Evolutionary conservation across 768 basidiomycete species (phyloP).

Genomic region (Thelephora ganbajun): DNA sequence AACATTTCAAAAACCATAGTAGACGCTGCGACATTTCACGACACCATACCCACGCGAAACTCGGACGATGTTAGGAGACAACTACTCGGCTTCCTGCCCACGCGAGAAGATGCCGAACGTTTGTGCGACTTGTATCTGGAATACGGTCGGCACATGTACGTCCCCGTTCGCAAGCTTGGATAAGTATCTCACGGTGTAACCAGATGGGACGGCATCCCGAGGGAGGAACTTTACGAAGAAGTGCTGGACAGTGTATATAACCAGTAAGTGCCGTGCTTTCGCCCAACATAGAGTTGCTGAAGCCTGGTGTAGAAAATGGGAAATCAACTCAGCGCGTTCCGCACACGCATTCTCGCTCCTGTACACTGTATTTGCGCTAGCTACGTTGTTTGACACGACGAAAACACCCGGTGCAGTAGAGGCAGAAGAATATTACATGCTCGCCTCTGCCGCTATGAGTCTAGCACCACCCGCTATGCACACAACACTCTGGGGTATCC

Average conservation of each 20-base stretch:
- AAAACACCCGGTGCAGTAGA: slow-evolving; percentile 33
- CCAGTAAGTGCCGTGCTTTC: not conserved
- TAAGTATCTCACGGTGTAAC: not conserved
- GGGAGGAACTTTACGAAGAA: slow-evolving; percentile 41
- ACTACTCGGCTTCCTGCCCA: slow-evolving; percentile 36
- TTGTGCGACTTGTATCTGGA: slow-evolving; percentile 56
- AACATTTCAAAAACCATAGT: slow-evolving; percentile 28
- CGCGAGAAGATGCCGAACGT: slow-evolving; percentile 41
- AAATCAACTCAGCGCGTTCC: slow-evolving; percentile 17
- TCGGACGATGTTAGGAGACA: slow-evolving; percentile 23
- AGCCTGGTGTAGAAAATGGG: slow-evolving; percentile 20
- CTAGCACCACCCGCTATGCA: slow-evolving; percentile 31
- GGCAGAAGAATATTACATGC: slow-evolving; percentile 47
- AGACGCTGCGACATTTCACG: slow-evolving; percentile 18
- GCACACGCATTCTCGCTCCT: slow-evolving; percentile 48
- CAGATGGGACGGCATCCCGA: slow-evolving; percentile 42
- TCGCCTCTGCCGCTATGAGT: slow-evolving; percentile 38
- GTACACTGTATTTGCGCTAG: slow-evolving; percentile 54
- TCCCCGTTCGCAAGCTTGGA: slow-evolving; percentile 2
- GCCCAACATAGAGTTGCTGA: not conserved
- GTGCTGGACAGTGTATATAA: slow-evolving; percentile 37
- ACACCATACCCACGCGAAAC: slow-evolving; percentile 10
- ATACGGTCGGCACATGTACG: slow-evolving; percentile 44
- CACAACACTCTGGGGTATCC: slow-evolving; percentile 41
- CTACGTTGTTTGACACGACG: slow-evolving; percentile 42